A percentile compares a stretch with the other conserved stretches of the same genome.
These are phyloP conservation scores for Nyssa sinensis DNA, from an alignment of 148 eudicot genomes.

Conservation along the genomic window DNA sequence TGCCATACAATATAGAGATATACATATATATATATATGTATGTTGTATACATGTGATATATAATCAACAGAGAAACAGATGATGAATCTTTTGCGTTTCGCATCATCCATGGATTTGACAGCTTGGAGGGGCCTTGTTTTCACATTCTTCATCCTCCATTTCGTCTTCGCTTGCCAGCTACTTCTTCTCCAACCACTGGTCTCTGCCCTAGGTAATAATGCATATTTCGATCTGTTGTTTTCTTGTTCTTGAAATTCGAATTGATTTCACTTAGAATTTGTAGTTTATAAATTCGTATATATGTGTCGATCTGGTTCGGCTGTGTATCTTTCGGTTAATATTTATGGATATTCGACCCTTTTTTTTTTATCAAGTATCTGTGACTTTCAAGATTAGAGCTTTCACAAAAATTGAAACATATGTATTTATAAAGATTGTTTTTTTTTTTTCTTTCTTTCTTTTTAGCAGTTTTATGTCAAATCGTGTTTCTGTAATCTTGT, in stretches of 20 bases:
- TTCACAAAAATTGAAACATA: too few relatives aligned
- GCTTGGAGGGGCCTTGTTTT: slow-evolving; percentile 71
- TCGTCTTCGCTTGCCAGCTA: slow-evolving; percentile 72
- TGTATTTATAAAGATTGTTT: too few relatives aligned
- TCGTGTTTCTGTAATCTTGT: too few relatives aligned
- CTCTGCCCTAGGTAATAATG: slow-evolving; percentile 60
- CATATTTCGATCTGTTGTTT: background rate
- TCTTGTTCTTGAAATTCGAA: background rate
- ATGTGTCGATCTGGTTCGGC: background rate
- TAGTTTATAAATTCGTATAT: too few relatives aligned
- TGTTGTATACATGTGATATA: background rate
- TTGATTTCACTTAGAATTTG: background rate
- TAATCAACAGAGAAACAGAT: slow-evolving; percentile 9
- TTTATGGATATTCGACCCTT: background rate
- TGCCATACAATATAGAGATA: too few relatives aligned
- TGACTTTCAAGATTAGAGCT: too few relatives aligned
- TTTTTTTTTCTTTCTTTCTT: too few relatives aligned
- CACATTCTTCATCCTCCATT: slow-evolving; percentile 61
- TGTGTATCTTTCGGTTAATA: background rate
- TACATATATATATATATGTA: background rate
- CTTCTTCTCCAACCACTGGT: slow-evolving; percentile 86
- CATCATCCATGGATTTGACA: slow-evolving; percentile 49
- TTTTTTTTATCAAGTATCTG: too few relatives aligned
- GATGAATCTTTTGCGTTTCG: slow-evolving; percentile 40
- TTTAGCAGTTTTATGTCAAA: too few relatives aligned